Evolutionary conservation across 2,329 filamentous ascomycete genomes (phyloP), one percentile per base, ranked within the genome.

Genomic region (Neofusicoccum ribis): DNA sequence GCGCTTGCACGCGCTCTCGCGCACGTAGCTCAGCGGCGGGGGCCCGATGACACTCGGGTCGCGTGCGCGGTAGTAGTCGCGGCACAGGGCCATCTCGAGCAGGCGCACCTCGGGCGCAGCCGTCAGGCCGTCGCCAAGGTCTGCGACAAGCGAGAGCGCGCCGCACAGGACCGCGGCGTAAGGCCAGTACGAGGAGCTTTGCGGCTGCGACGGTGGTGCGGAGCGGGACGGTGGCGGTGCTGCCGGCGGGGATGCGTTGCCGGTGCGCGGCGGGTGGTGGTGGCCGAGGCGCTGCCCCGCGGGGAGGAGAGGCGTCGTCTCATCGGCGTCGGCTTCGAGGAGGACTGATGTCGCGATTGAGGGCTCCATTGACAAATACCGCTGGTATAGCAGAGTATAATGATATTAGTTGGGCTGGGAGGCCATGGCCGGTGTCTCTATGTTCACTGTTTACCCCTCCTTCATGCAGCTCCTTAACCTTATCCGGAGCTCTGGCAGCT

Each of bases 11-110:
- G 47, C 34, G 3, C 47, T 43, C 41, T 64, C 62, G 31, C 49
- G 62, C 12, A 64, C 62, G 15, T 64, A 64, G 11, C 27, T 31
- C 34, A 56, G 44, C 20, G 62, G 62, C 34, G 62, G 51, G n/a
- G 51, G 62, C 12, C 62, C 62, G 12, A 64, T 56, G 14, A 56
- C 3, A 17, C 15, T 3, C 14, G 62, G 62, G 5, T 64, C 51
- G 11, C n/a, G 50, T 12, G n/a, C 34, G 31, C 34, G 41, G 27
- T 64, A 64, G 23, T 50, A 58, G 44, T 64, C 62, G 14, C 62
- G 31, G 41, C 62, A 64, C 3, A 64, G 41, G 27, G 62, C 62
- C 62, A 58, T 64, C 51, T 64, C 62, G 31, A 64, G 31, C 27
- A 64, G 20, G 7, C 62, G 62, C 15, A 64, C 62, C 23, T 64